Conservation (phyloP, 768 basidiomycete genomes). For the Suillus cothurnatus region DNA sequence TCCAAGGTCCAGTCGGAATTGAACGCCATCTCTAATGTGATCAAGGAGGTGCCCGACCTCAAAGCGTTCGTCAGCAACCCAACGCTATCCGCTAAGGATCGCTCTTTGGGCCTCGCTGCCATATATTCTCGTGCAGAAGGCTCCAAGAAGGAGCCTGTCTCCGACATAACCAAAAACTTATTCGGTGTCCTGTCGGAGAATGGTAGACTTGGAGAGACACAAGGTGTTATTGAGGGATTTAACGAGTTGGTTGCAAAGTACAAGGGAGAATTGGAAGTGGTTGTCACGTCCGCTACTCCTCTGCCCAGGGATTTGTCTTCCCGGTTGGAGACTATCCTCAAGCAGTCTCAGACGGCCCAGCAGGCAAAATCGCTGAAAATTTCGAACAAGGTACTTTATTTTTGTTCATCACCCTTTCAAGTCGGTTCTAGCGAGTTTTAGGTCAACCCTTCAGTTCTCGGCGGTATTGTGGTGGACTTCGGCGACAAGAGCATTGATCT, state of each 20-base stretch:
- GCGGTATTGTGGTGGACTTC: slow-evolving; percentile 94
- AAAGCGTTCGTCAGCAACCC: slow-evolving; percentile 84
- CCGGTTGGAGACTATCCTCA: slow-evolving; percentile 83
- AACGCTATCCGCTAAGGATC: slow-evolving; percentile 82
- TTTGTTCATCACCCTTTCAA: not conserved
- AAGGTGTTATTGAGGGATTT: slow-evolving; percentile 89
- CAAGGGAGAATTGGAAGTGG: slow-evolving; percentile 91
- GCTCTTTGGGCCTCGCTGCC: slow-evolving; percentile 62
- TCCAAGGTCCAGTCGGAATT: slow-evolving; percentile 88
- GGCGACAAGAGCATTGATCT: slow-evolving; percentile 98
- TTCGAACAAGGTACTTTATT: slow-evolving; percentile 76
- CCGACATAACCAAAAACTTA: slow-evolving; percentile 91
- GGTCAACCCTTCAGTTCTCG: slow-evolving; percentile 92
- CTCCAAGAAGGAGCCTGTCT: slow-evolving; percentile 72
- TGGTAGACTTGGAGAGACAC: slow-evolving; percentile 81
- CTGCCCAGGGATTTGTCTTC: slow-evolving; percentile 75
- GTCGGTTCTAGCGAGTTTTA: slow-evolving; percentile 33
- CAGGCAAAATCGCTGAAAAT: slow-evolving; percentile 88
- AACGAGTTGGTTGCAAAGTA: slow-evolving; percentile 85
- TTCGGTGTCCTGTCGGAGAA: slow-evolving; percentile 62
- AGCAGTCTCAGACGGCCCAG: slow-evolving; percentile 83
- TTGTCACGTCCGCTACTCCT: slow-evolving; percentile 85
- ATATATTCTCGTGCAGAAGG: slow-evolving; percentile 72
- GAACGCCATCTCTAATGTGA: slow-evolving; percentile 63
- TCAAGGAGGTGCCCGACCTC: slow-evolving; percentile 67